phyloP scores from a whole-genome alignment of 2,329 filamentous ascomycete species.

The Neopestalotiopsis sp. region DNA sequence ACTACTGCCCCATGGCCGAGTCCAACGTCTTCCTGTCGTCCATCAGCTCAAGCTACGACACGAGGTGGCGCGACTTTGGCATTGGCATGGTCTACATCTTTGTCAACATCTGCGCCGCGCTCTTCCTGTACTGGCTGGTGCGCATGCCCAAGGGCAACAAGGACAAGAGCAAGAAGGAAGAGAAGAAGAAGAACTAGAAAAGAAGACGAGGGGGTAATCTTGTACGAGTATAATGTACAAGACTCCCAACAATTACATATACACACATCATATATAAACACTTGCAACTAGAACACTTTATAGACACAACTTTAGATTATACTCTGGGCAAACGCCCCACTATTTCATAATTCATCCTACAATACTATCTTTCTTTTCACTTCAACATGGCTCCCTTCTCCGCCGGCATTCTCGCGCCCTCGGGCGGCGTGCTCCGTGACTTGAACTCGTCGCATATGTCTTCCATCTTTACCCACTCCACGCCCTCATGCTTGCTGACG shows the following conservation, averaged over 20 bases:
- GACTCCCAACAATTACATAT: too few relatives aligned
- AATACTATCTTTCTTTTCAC: conserved; percentile 28
- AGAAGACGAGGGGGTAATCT: too few relatives aligned
- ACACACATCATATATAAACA: too few relatives aligned
- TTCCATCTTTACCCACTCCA: conserved; percentile 69
- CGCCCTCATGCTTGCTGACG: conserved; percentile 65
- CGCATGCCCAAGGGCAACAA: conserved; percentile 44
- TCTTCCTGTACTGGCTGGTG: conserved; percentile 58
- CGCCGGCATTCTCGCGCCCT: conserved; percentile 66
- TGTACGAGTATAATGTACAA: too few relatives aligned
- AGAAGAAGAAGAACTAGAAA: not conserved
- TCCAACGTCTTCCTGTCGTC: conserved; percentile 43
- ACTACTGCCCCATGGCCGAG: conserved; percentile 43
- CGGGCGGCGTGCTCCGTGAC: conserved; percentile 60
- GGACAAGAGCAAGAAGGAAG: conserved; percentile 6
- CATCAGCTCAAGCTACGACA: conserved; percentile 48
- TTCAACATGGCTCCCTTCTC: conserved; percentile 56
- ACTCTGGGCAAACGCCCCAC: too few relatives aligned
- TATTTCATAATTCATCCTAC: too few relatives aligned
- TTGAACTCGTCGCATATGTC: conserved; percentile 61
- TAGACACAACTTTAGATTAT: too few relatives aligned
- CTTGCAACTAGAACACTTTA: too few relatives aligned
- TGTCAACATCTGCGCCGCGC: conserved; percentile 58
- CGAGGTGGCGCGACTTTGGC: conserved; percentile 63
- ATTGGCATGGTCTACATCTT: conserved; percentile 58